Conservation (phyloP, 129 eudicot species). For the Flaveria sonorensis region DNA sequence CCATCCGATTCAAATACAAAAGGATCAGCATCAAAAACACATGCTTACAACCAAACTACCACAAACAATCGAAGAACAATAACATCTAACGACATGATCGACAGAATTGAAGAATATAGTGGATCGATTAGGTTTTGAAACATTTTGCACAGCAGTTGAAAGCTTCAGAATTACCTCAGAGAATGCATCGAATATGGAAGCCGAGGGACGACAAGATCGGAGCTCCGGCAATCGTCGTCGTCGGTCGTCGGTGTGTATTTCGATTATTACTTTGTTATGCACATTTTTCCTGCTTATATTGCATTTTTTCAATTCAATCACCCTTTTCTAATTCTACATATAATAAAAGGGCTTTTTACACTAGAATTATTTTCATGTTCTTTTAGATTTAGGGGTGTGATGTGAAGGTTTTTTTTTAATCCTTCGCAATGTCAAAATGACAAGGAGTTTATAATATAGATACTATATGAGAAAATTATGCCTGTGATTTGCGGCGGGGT, state of each 20-base stretch:
- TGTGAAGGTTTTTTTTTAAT: too few relatives aligned
- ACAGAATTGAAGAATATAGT: conserved; percentile 3
- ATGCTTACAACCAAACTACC: conserved; percentile 4
- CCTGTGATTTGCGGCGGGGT: too few relatives aligned
- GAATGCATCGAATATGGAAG: conserved; percentile 18
- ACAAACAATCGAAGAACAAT: background rate
- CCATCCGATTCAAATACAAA: background rate
- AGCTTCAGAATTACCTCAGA: conserved; percentile 10
- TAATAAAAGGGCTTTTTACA: background rate
- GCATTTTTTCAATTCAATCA: too few relatives aligned
- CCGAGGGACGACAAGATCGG: conserved; percentile 26
- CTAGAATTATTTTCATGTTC: too few relatives aligned
- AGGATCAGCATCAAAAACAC: conserved; percentile 18
- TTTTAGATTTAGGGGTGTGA: too few relatives aligned
- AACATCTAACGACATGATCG: background rate
- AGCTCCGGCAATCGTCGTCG: conserved; percentile 36
- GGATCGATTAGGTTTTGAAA: conserved; percentile 23
- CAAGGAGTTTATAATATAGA: too few relatives aligned
- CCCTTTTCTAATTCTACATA: too few relatives aligned
- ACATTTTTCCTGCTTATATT: background rate
- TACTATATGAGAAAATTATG: too few relatives aligned
- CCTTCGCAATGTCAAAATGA: too few relatives aligned
- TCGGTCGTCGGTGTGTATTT: conserved; percentile 19
- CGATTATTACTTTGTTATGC: background rate
- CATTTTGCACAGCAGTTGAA: background rate